These are phyloP conservation scores for Pelargonium myrrhifolium DNA, from an alignment of 441 rosid genomes.

Conservation along the genomic window DNA sequence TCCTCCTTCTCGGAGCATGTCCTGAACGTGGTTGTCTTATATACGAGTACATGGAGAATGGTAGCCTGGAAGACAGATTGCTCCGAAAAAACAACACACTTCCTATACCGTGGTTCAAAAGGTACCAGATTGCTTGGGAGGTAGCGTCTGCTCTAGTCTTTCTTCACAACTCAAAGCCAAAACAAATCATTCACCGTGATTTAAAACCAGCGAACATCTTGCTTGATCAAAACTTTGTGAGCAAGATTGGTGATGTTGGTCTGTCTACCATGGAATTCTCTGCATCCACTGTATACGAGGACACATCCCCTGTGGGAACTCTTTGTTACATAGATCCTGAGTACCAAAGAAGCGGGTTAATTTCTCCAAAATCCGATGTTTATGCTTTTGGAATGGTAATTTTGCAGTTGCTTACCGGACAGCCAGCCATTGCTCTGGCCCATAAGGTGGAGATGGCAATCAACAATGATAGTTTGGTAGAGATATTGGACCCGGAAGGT, in stretches of 20 bases:
- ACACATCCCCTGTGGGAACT: slow-evolving; percentile 76
- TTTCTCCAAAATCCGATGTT: slow-evolving; percentile 73
- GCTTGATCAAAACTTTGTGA: slow-evolving; percentile 70
- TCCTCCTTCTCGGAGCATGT: slow-evolving; percentile 90
- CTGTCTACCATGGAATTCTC: slow-evolving; percentile 55
- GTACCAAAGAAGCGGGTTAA: slow-evolving; percentile 67
- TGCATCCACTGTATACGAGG: slow-evolving; percentile 33
- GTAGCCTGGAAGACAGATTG: slow-evolving; percentile 72
- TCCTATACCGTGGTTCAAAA: slow-evolving; percentile 78
- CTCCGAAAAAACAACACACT: slow-evolving; percentile 37
- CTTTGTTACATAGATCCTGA: slow-evolving; percentile 83
- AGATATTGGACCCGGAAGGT: slow-evolving; percentile 59
- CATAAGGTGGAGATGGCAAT: slow-evolving; percentile 64
- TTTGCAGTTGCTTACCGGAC: slow-evolving; percentile 74
- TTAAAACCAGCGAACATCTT: slow-evolving; percentile 88
- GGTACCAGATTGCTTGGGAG: slow-evolving; percentile 83
- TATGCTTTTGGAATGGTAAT: slow-evolving; percentile 84
- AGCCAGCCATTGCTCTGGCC: slow-evolving; percentile 66
- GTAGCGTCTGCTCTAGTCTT: slow-evolving; percentile 74
- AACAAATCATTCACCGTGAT: slow-evolving; percentile 80
- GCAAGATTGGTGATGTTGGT: slow-evolving; percentile 91
- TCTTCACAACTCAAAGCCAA: slow-evolving; percentile 75
- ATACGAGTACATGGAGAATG: slow-evolving; percentile 86
- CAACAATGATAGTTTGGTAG: slow-evolving; percentile 32
- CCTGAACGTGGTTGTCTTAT: slow-evolving; percentile 62